Evolutionary conservation across 2,329 filamentous ascomycete species (phyloP).

Genomic region (Aspergillus felis): DNA sequence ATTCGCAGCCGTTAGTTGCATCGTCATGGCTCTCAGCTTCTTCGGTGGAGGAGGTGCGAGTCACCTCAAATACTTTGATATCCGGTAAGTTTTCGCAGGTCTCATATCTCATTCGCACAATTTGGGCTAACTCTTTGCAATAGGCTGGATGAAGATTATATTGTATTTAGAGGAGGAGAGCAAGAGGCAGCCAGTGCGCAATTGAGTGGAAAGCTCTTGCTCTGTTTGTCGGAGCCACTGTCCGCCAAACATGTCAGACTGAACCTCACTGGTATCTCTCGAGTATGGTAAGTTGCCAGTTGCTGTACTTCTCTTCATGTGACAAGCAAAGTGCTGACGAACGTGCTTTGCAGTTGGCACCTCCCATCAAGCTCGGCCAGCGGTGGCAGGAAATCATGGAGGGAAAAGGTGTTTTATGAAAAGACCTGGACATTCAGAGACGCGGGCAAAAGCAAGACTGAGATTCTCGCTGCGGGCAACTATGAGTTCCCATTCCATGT

Average conservation of each 20-base stretch:
- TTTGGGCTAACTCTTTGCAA: slow-evolving; percentile 15
- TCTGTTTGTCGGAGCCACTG: slow-evolving; percentile 66
- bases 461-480: slow-evolving; percentile 66
- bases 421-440: slow-evolving; percentile 70
- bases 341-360: slow-evolving; percentile 26
- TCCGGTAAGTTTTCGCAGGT: slow-evolving; percentile 34
- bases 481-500: slow-evolving; percentile 81
- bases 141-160: slow-evolving; percentile 73
- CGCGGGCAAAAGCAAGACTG: slow-evolving; percentile 44
- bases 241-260: slow-evolving; percentile 71
- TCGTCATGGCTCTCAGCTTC: slow-evolving; percentile 44
- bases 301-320: neutral
- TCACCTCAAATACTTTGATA: slow-evolving; percentile 49
- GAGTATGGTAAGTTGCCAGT: slow-evolving; percentile 57
- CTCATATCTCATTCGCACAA: slow-evolving; percentile 8
- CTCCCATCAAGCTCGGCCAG: slow-evolving; percentile 34
- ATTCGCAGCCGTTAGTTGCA: slow-evolving; percentile 17
- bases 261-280: slow-evolving; percentile 65
- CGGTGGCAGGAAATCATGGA: slow-evolving; percentile 37
- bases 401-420: slow-evolving; percentile 55
- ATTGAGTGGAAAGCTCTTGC: slow-evolving; percentile 68
- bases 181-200: slow-evolving; percentile 72
- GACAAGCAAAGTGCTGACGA: neutral
- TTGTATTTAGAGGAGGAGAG: slow-evolving; percentile 71
- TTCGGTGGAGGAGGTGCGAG: slow-evolving; percentile 40